Base-by-base conservation (phyloP, 257 asterid genomes). In the Eucommia ulmoides region DNA sequence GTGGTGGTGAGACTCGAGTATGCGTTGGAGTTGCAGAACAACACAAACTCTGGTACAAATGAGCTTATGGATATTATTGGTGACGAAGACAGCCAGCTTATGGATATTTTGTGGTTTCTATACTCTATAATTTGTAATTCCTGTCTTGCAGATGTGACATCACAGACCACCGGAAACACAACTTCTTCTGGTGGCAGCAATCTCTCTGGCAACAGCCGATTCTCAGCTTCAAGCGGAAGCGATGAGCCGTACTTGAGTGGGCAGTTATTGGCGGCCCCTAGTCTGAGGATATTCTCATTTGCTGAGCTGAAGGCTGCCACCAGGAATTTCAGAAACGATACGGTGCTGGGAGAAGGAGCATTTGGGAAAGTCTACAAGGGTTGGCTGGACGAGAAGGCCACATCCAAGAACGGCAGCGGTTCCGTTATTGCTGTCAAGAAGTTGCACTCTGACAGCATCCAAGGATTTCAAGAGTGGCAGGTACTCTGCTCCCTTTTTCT, bases 311-410 rank as follows among this genome's bases (percentile, higher is more conserved):
- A 18, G 74, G 58, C 55, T 1, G 94, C 94, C 21, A 84, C 97
- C 4, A 72, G 79, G 47, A 79, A 77, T 57, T 88, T 88, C 68
- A 75, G 77, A 53, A 59, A n/a, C 23, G 93, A 84, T 59, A 75
- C 85, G 0, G 84, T 88, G 51, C 72, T 88, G 11, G 97, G 95
- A 20, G 97, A 84, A 54, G 97, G 97, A n/a, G 97, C 95, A 18
- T 88, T 88, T 59, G 97, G 97, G 1, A 88, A 71, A 26, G 97
- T 88, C 23, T 81, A 77, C 81, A 88, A 81, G 59, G 97, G 97
- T 19, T 88, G 88, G 92, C 70, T 88, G 2, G 93, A 83, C 15
- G 83, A 75, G 17, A 80, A 69, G 66, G 61, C 70, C 44, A 23
- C 74, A 0, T 53, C 69, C 8, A 79, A 55, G 62, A 38, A 56